Percentiles rank a stretch among this genome's conserved stretches.
Conservation (phyloP, 805 yeast species). For the Danielia reshetovae region DNA sequence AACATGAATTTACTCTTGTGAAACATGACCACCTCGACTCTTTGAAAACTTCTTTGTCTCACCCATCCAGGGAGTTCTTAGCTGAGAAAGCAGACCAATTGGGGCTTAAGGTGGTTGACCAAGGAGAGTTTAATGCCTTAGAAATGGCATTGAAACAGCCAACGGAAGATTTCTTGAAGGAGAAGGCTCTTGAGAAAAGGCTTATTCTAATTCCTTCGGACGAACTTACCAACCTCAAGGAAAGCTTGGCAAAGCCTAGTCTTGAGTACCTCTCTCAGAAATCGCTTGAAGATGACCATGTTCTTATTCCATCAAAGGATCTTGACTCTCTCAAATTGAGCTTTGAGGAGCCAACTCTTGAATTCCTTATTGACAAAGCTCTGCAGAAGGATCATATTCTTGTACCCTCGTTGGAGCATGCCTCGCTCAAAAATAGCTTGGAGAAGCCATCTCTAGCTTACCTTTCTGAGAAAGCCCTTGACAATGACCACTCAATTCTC, state of each 20-base stretch:
- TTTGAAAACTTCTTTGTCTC: slow-evolving; percentile 14
- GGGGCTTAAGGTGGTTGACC: slow-evolving; percentile 1
- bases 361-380: slow-evolving; percentile 9
- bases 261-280: background rate
- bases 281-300: background rate
- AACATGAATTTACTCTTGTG: slow-evolving; percentile 11
- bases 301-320: background rate
- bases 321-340: slow-evolving; percentile 9
- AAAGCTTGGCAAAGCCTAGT: background rate
- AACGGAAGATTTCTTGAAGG: slow-evolving; percentile 3
- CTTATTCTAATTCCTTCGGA: slow-evolving; percentile 4
- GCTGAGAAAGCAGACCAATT: slow-evolving; percentile 8
- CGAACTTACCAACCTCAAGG: background rate
- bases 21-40: slow-evolving; percentile 8
- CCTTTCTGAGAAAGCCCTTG: slow-evolving; percentile 6
- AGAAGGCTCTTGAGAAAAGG: slow-evolving; percentile 4
- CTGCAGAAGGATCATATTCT: slow-evolving; percentile 3
- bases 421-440: slow-evolving; percentile 5
- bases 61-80: slow-evolving; percentile 14
- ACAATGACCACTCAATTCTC: slow-evolving; percentile 4
- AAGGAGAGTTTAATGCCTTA: slow-evolving; percentile 1
- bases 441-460: slow-evolving; percentile 11
- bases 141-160: no score
- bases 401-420: slow-evolving; percentile 7
- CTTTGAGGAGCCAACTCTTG: slow-evolving; percentile 4